Percentiles rank a stretch among this genome's conserved stretches.
These are phyloP conservation scores for Neostapfia colusana DNA, from an alignment of 176 grass and related monocot species.

Conservation along the genomic window DNA sequence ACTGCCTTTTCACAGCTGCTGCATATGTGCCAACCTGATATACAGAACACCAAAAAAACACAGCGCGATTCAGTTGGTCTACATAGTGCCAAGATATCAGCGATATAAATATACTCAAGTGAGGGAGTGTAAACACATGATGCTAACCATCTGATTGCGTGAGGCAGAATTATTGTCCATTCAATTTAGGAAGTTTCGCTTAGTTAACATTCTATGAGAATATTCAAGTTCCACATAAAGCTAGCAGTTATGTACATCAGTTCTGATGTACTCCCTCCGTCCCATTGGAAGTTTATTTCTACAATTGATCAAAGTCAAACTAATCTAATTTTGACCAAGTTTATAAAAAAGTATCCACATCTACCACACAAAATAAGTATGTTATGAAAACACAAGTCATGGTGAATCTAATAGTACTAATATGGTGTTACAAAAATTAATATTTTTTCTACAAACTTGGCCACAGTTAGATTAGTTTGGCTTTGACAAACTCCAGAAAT, in stretches of 20 bases:
- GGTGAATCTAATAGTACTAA: no score
- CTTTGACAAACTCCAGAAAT: no score
- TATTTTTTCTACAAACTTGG: no score
- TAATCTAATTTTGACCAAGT: no score
- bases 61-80: background rate
- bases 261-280: no score
- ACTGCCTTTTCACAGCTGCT: conserved; percentile 85
- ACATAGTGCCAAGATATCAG: background rate
- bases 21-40: conserved; percentile 97
- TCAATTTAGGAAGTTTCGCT: background rate
- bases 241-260: background rate
- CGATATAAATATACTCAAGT: background rate
- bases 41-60: conserved; percentile 17
- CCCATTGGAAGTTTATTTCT: no score
- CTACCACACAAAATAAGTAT: no score
- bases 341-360: no score
- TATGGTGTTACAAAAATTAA: no score
- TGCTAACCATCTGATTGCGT: background rate
- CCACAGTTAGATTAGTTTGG: no score
- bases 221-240: background rate
- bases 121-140: background rate
- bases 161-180: background rate
- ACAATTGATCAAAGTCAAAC: no score
- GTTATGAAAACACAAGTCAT: no score
- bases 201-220: background rate